phyloP scores from a whole-genome alignment of 768 basidiomycete species.

The Strobilomyces confusus region DNA sequence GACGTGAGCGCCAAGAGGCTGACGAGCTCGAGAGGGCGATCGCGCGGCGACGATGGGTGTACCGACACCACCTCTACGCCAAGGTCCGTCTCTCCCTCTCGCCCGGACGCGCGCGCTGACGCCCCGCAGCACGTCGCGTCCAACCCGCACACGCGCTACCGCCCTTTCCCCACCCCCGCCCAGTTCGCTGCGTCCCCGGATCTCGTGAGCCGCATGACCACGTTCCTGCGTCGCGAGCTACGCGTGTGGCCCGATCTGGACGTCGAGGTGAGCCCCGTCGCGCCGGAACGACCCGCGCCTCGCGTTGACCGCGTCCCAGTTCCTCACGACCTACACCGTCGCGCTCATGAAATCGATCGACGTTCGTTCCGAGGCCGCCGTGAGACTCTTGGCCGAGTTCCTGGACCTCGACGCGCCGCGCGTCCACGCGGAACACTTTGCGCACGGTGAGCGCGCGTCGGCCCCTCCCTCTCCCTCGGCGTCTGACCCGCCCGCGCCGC shows the following conservation, averaged over 20 bases:
- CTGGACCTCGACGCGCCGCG: slow-evolving; percentile 70
- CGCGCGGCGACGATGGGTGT: slow-evolving; percentile 72
- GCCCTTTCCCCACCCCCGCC: slow-evolving; percentile 84
- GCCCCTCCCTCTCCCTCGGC: neutral
- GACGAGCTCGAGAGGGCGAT: slow-evolving; percentile 78
- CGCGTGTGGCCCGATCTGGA: slow-evolving; percentile 88
- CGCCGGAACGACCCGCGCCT: neutral
- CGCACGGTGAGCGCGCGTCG: slow-evolving; percentile 62
- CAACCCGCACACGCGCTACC: slow-evolving; percentile 79
- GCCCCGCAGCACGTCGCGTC: slow-evolving; percentile 81
- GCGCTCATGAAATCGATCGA: slow-evolving; percentile 92
- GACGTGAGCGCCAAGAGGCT: slow-evolving; percentile 49
- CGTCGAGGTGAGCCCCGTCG: slow-evolving; percentile 60
- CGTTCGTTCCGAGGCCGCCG: slow-evolving; percentile 84
- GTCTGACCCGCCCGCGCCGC: slow-evolving; percentile 1
- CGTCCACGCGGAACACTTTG: slow-evolving; percentile 87
- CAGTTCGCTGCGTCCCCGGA: slow-evolving; percentile 79
- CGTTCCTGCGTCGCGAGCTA: slow-evolving; percentile 81
- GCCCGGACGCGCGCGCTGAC: slow-evolving; percentile 1
- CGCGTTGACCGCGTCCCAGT: slow-evolving; percentile 46
- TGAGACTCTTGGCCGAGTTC: slow-evolving; percentile 83
- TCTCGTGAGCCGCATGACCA: slow-evolving; percentile 68
- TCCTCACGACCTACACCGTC: slow-evolving; percentile 82
- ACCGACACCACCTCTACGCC: slow-evolving; percentile 73
- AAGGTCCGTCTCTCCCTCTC: slow-evolving; percentile 54